Evolutionary conservation across 163 green algal genomes (phyloP).

Genomic region (Chlamydomonas reinhardtii): DNA sequence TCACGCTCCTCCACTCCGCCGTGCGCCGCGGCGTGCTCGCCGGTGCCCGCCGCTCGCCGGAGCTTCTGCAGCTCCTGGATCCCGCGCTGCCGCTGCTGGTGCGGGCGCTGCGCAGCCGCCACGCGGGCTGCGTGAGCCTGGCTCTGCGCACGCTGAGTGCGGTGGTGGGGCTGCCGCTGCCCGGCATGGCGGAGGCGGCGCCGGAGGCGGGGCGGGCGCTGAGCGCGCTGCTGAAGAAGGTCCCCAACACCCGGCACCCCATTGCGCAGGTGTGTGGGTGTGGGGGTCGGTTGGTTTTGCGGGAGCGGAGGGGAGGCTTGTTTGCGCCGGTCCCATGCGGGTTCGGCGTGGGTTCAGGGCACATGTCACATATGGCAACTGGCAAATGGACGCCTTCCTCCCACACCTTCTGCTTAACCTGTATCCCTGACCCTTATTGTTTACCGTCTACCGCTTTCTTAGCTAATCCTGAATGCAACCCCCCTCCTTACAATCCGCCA

Average conservation of each 20-base stretch:
- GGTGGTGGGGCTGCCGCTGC: constrained; percentile 70
- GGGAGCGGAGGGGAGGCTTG: no score
- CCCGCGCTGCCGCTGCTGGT: constrained; percentile 84
- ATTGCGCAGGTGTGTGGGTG: constrained; percentile 80
- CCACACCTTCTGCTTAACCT: no score
- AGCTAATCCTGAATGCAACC: no score
- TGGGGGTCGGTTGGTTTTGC: no score
- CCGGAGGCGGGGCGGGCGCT: constrained; percentile 64
- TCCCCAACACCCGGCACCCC: constrained; percentile 68
- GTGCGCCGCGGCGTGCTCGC: constrained; percentile 52
- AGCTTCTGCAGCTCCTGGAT: constrained; percentile 71
- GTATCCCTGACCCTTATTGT: no score
- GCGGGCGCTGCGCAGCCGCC: constrained; percentile 61
- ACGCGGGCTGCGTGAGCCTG: constrained; percentile 63
- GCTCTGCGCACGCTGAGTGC: constrained; percentile 64
- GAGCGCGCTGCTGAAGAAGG: constrained; percentile 73
- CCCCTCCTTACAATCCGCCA: no score
- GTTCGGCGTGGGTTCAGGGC: no score
- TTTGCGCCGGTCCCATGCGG: no score
- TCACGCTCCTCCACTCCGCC: constrained; percentile 73
- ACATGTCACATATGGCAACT: no score
- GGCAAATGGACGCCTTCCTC: no score
- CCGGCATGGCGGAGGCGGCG: constrained; percentile 57
- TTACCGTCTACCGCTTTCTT: no score
- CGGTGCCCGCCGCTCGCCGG: constrained; percentile 3